Base-by-base conservation (phyloP, 2,329 filamentous ascomycete species). In the Cryphonectria nitschkei region DNA sequence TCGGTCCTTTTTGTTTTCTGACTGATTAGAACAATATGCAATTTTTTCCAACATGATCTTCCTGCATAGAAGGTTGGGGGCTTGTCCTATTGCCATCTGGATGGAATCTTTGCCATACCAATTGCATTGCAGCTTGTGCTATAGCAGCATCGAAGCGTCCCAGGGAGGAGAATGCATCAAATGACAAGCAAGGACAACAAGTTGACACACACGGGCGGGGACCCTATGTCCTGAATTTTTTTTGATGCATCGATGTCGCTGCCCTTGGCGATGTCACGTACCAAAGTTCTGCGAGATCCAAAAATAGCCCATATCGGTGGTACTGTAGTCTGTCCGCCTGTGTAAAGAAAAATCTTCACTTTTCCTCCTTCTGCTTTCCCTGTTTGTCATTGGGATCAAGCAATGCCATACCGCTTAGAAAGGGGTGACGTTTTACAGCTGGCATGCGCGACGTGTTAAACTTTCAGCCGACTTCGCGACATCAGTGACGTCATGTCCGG, bases 401-500 rank as follows among this genome's bases (percentile, higher is more conserved):
- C 34, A 34, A 34, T 34, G 6, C 34, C 6, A 34, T 34, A 6
- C 34, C 34, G 34, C 34, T 34, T 34, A 16, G 43, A 50, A 16
- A 22, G 43, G n/a, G 52, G 52, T 56, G 52, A 32, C 54, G 26
- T 32, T 34, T 8, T n/a, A 50, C 54, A 7, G 39, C 34, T 41
- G 11, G 22, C 22, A n/a, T 50, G 43, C 26, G 63, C 62, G 26
- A 65, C 63, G 63, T 65, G 63, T 43, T 65, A 22, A 29, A 52
- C 26, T 22, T 26, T 8, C 41, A 41, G 50, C 58, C 29, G 22
- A 68, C 26, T 62, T 29, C 34, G 66, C 66, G 43, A 52, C 58
- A 19, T 50, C 41, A 52, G 41, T 54, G 58, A 68, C 67, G 67
- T 68, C 67, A 68, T 32, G 3, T 14, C 16, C 41, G 19, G 41